These are phyloP conservation scores for Ramaria sp. DNA, from an alignment of 768 basidiomycete genomes.

Conservation along the genomic window DNA sequence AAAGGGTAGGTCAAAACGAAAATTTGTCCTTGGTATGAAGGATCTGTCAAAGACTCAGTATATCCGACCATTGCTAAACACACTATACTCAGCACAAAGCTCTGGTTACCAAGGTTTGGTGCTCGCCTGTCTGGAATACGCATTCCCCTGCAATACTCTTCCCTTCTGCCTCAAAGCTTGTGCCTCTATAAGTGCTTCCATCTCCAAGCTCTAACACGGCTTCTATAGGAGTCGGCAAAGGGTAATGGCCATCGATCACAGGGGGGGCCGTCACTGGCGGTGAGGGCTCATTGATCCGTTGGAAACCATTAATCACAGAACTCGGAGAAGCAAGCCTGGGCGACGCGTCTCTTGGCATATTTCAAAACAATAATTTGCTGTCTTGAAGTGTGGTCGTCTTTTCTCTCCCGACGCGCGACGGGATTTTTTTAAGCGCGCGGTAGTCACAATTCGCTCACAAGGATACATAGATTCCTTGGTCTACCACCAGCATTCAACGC, in stretches of 20 bases:
- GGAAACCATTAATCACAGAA: neutral
- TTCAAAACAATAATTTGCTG: no score
- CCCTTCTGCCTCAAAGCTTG: conserved; percentile 85
- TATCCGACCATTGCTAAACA: conserved; percentile 95
- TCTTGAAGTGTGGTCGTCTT: neutral
- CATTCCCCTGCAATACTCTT: conserved; percentile 96
- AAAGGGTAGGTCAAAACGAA: conserved; percentile 95
- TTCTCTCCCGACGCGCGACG: neutral
- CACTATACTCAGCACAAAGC: neutral
- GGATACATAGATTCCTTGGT: neutral
- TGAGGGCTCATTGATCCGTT: neutral
- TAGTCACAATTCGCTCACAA: neutral
- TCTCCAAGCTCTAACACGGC: conserved; percentile 84
- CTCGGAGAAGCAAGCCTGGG: neutral
- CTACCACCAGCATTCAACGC: neutral
- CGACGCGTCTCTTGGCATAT: neutral
- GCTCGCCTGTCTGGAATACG: conserved; percentile 96
- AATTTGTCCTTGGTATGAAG: conserved; percentile 97
- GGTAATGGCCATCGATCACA: neutral
- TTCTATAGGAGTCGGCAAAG: conserved; percentile 24
- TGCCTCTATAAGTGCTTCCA: conserved; percentile 78
- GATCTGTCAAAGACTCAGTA: conserved; percentile 95
- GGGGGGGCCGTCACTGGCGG: conserved; percentile 8
- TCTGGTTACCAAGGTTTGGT: conserved; percentile 4
- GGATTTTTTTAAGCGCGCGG: neutral